A percentile compares a stretch with the other conserved stretches of the same genome.
Conservation (phyloP, 1,284 basidiomycete genomes). For the Agaricales sp. region DNA sequence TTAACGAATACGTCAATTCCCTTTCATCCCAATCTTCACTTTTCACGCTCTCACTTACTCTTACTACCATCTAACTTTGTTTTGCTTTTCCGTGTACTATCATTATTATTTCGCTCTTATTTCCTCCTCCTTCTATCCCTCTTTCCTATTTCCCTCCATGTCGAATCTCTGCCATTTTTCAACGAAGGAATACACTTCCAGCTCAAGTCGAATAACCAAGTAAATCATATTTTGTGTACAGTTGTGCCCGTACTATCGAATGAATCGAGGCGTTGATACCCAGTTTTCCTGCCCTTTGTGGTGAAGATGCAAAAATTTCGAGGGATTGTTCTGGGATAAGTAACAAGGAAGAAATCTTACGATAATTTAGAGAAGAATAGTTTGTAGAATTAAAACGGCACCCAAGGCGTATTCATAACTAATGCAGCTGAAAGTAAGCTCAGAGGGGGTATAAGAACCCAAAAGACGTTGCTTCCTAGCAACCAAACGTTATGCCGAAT, state of each 20-base stretch:
- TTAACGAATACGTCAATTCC: neutral
- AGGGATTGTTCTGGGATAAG: neutral
- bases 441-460: neutral
- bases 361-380: too few species aligned
- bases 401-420: too few species aligned
- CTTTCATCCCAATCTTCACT: neutral
- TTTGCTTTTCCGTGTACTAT: neutral
- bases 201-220: neutral
- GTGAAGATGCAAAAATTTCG: neutral
- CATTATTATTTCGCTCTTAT: neutral
- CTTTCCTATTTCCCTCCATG: neutral
- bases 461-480: neutral
- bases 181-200: neutral
- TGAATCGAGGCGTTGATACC: neutral
- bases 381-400: neutral
- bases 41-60: neutral
- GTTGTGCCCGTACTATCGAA: neutral
- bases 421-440: neutral
- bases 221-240: neutral
- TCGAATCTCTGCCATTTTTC: neutral
- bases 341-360: neutral
- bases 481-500: neutral
- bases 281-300: neutral
- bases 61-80: neutral
- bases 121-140: neutral